These are phyloP conservation scores for Murraya paniculata DNA, from an alignment of 345 rosid genomes.

Conservation along the genomic window DNA sequence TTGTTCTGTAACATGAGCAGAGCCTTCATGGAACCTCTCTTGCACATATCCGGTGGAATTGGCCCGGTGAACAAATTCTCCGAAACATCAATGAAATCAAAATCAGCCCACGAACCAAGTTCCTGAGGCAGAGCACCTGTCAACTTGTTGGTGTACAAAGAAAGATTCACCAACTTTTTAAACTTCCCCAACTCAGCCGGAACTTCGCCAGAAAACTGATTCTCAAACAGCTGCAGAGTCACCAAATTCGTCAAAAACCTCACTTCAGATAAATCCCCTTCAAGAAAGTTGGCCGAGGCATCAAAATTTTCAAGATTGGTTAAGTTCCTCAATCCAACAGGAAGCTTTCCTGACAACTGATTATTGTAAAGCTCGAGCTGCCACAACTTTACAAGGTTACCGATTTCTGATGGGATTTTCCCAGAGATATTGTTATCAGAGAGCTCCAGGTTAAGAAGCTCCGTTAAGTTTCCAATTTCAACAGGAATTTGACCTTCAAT, in stretches of 20 bases:
- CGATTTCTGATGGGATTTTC: slow-evolving; percentile 58
- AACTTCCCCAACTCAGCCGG: slow-evolving; percentile 74
- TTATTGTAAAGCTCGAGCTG: slow-evolving; percentile 70
- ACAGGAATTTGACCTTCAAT: slow-evolving; percentile 57
- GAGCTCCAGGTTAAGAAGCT: slow-evolving; percentile 58
- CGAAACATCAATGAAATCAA: slow-evolving; percentile 75
- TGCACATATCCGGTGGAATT: slow-evolving; percentile 90
- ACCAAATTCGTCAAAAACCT: slow-evolving; percentile 52
- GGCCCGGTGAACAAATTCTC: slow-evolving; percentile 71
- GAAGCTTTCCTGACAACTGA: slow-evolving; percentile 58
- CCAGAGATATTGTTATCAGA: slow-evolving; percentile 48
- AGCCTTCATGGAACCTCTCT: slow-evolving; percentile 58
- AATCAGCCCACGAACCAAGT: slow-evolving; percentile 71
- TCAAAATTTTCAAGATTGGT: slow-evolving; percentile 58
- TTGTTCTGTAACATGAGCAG: slow-evolving; percentile 73
- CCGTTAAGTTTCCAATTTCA: slow-evolving; percentile 55
- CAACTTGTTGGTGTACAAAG: slow-evolving; percentile 61
- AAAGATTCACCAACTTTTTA: slow-evolving; percentile 56
- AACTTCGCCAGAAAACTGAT: slow-evolving; percentile 59
- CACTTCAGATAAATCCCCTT: slow-evolving; percentile 66
- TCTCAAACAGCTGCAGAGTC: slow-evolving; percentile 56
- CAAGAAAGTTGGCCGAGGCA: slow-evolving; percentile 51
- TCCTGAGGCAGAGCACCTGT: slow-evolving; percentile 69
- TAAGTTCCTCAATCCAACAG: slow-evolving; percentile 62
- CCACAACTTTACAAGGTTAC: slow-evolving; percentile 54